These are phyloP conservation scores for Aspergillus melleus DNA, from an alignment of 2,329 filamentous ascomycete species.

Conservation along the genomic window DNA sequence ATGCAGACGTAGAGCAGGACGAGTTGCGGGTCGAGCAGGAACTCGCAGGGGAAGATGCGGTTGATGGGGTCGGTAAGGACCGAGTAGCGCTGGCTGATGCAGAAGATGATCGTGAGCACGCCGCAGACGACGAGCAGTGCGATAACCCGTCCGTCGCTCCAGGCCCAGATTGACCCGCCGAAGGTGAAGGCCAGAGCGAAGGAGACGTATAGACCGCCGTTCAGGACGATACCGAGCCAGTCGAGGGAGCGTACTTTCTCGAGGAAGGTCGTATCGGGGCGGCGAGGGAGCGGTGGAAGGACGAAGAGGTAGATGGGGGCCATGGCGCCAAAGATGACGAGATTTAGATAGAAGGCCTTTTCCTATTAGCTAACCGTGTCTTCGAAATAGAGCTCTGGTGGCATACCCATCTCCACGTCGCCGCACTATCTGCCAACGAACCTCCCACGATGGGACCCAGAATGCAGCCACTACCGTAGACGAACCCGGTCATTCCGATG, in stretches of 20 bases:
- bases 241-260: slow-evolving; percentile 25
- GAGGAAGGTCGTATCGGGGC: slow-evolving; percentile 17
- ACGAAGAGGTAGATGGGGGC: slow-evolving; percentile 46
- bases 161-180: slow-evolving; percentile 50
- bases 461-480: slow-evolving; percentile 34
- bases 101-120: slow-evolving; percentile 47
- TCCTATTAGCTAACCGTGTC: background rate
- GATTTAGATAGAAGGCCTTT: slow-evolving; percentile 55
- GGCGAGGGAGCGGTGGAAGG: slow-evolving; percentile 31
- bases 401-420: slow-evolving; percentile 28
- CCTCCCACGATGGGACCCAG: slow-evolving; percentile 42
- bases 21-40: slow-evolving; percentile 40
- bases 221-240: slow-evolving; percentile 46
- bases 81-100: slow-evolving; percentile 44
- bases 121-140: slow-evolving; percentile 49
- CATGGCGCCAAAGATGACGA: slow-evolving; percentile 45
- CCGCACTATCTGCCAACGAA: slow-evolving; percentile 28
- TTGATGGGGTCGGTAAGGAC: slow-evolving; percentile 45
- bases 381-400: background rate
- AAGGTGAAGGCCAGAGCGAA: slow-evolving; percentile 52
- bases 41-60: slow-evolving; percentile 52
- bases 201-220: slow-evolving; percentile 38
- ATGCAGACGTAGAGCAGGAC: slow-evolving; percentile 46
- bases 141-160: slow-evolving; percentile 49
- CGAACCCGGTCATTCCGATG: slow-evolving; percentile 25